A percentile compares a stretch with the other conserved stretches of the same genome.
Evolutionary conservation across 2,329 filamentous ascomycete genomes (phyloP).

Genomic region (Colletotrichum musae): DNA sequence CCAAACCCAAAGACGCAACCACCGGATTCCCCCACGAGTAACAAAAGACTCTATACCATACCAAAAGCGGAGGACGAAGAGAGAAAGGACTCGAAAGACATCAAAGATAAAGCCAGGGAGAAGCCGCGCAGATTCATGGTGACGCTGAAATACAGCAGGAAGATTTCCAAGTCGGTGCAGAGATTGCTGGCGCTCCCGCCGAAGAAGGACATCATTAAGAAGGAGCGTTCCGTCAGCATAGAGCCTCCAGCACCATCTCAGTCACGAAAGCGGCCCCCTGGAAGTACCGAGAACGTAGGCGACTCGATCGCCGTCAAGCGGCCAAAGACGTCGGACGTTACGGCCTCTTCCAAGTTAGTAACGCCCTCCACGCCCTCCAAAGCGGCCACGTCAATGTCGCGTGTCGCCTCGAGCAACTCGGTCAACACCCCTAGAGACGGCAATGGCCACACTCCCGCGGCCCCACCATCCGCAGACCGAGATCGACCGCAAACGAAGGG

Average conservation of each 20-base stretch:
- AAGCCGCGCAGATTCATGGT: conserved; percentile 55
- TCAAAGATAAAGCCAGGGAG: conserved; percentile 29
- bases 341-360: conserved; percentile 50
- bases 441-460: conserved; percentile 58
- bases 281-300: conserved; percentile 52
- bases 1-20: conserved; percentile 45
- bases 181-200: conserved; percentile 62
- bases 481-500: conserved; percentile 49
- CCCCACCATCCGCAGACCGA: conserved; percentile 50
- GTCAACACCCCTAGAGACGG: conserved; percentile 65
- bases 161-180: conserved; percentile 59
- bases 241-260: conserved; percentile 53
- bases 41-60: conserved; percentile 46
- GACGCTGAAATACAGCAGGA: conserved; percentile 64
- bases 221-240: conserved; percentile 59
- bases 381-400: conserved; percentile 64
- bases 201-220: conserved; percentile 48
- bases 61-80: conserved; percentile 52
- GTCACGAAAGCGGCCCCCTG: conserved; percentile 66
- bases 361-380: conserved; percentile 67
- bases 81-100: conserved; percentile 47
- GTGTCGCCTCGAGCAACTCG: conserved; percentile 68
- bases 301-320: conserved; percentile 57
- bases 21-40: conserved; percentile 50
- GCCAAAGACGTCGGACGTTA: conserved; percentile 59